Percentiles rank a stretch among this genome's conserved stretches.
These are phyloP conservation scores for Heterotrichella gracilis DNA, from an alignment of 352 stramenopile species.

Conservation along the genomic window DNA sequence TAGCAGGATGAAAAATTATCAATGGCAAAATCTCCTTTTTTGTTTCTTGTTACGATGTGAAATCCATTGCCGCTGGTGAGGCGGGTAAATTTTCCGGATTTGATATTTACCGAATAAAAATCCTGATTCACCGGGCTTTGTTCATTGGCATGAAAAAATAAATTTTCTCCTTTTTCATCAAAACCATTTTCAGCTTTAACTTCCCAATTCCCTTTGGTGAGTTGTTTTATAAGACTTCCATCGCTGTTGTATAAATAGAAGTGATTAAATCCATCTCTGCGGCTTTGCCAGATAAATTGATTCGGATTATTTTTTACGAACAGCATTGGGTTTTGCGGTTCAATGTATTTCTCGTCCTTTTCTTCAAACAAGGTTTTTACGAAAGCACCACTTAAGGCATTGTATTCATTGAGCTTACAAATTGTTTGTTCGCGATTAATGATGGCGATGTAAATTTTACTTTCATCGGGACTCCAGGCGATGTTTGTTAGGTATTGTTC, in stretches of 20 bases:
- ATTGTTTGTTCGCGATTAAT: not conserved
- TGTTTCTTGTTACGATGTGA: not conserved
- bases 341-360: constrained; percentile 7
- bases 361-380: constrained; percentile 1
- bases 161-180: not conserved
- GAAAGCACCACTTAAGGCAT: not conserved
- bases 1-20: constrained; percentile 6
- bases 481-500: not conserved
- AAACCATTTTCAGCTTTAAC: not conserved
- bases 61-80: not conserved
- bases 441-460: not conserved
- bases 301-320: constrained; percentile 4
- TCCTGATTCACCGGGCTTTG: not conserved
- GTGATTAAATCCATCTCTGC: not conserved
- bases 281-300: not conserved
- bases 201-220: not conserved
- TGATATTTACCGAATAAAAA: constrained; percentile 1
- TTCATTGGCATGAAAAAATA: constrained; percentile 8
- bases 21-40: not conserved
- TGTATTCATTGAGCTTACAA: not conserved
- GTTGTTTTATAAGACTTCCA: not conserved
- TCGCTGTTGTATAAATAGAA: not conserved
- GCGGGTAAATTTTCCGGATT: not conserved
- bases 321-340: not conserved
- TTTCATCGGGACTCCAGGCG: not conserved